Conservation (phyloP, 306 rosid species). For the Herpetospermum pedunculosum region DNA sequence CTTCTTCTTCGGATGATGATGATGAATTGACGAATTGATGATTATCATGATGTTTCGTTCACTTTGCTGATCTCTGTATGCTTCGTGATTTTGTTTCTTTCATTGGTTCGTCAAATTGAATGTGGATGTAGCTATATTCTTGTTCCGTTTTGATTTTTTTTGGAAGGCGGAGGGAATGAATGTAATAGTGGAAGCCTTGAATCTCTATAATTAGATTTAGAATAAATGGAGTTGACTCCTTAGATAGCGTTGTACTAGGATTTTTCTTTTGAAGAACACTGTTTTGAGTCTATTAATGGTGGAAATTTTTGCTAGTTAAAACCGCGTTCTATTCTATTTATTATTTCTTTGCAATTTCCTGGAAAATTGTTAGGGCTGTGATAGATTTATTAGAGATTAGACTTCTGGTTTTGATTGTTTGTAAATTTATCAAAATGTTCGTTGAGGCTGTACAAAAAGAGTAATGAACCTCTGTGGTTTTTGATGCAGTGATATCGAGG, state of each 20-base stretch:
- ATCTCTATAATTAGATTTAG: constrained; percentile 15
- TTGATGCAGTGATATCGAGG: constrained; percentile 28
- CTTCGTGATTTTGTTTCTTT: background rate
- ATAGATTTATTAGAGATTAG: background rate
- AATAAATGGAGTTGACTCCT: constrained; percentile 9
- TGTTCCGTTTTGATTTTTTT: background rate
- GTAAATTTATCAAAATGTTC: background rate
- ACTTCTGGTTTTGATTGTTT: background rate
- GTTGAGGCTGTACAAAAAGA: background rate
- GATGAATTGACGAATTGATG: background rate
- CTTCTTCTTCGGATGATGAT: background rate
- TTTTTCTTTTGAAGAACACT: constrained; percentile 9
- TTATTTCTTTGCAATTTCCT: background rate
- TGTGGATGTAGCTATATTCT: constrained; percentile 14
- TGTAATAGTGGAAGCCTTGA: constrained; percentile 15
- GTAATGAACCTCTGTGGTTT: constrained; percentile 1
- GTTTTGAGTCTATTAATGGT: constrained; percentile 12
- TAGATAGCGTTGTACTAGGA: constrained; percentile 12
- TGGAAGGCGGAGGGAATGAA: constrained; percentile 22
- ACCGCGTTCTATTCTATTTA: constrained; percentile 9
- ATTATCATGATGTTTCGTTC: background rate
- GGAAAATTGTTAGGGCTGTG: background rate
- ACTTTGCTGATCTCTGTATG: background rate
- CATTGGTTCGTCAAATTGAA: background rate
- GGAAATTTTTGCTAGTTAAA: constrained; percentile 4